Conservation (phyloP, 495 filamentous ascomycete genomes). For the Neohortaea acidophila region DNA sequence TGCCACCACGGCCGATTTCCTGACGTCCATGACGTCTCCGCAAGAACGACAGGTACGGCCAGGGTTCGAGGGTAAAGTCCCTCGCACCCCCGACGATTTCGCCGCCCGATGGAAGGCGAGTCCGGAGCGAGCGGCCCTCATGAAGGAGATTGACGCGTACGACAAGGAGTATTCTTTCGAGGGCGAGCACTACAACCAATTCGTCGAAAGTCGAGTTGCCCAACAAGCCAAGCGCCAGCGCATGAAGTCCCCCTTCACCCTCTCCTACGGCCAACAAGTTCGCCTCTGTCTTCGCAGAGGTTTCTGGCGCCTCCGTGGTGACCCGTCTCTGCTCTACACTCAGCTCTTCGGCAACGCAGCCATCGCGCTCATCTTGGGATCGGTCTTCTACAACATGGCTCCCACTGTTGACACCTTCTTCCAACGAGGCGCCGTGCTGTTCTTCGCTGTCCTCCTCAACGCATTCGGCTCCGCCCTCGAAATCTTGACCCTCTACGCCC, state of each 20-base stretch:
- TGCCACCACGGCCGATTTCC: conserved; percentile 54
- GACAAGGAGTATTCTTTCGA: conserved; percentile 46
- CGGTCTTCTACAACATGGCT: conserved; percentile 64
- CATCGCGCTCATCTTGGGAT: conserved; percentile 65
- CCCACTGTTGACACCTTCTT: conserved; percentile 55
- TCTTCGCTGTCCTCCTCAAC: conserved; percentile 75
- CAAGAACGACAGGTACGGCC: conserved; percentile 43
- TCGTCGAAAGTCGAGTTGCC: conserved; percentile 48
- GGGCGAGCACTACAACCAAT: conserved; percentile 49
- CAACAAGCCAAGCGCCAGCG: conserved; percentile 45
- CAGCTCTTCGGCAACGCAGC: conserved; percentile 56
- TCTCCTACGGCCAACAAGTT: conserved; percentile 19
- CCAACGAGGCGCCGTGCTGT: conserved; percentile 64
- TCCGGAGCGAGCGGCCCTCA: conserved; percentile 45
- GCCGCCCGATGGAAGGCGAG: conserved; percentile 60
- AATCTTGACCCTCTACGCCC: conserved; percentile 72
- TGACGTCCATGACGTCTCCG: conserved; percentile 55
- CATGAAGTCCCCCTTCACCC: conserved; percentile 20
- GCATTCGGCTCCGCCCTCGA: conserved; percentile 44
- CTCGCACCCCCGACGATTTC: conserved; percentile 57
- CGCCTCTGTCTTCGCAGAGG: conserved; percentile 48
- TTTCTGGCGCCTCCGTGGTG: conserved; percentile 51
- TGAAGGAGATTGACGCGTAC: conserved; percentile 57
- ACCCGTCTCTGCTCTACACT: conserved; percentile 55
- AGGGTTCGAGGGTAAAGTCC: conserved; percentile 49